Evolutionary conservation across 331 rosid species (phyloP), one percentile per base, ranked within the genome.

Genomic region (Quercus phellos): DNA sequence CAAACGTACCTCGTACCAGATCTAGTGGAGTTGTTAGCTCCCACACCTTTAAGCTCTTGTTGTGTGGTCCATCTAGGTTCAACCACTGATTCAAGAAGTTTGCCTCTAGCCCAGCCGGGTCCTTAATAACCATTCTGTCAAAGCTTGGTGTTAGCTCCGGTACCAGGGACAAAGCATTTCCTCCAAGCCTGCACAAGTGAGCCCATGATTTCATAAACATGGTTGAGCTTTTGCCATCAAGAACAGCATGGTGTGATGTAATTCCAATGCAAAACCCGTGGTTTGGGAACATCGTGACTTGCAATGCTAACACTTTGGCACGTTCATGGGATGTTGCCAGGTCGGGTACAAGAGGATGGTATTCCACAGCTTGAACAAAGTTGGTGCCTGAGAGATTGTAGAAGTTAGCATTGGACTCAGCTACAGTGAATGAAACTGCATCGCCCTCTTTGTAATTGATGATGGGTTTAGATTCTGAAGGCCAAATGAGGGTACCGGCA

Each of bases 151-250:
- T 8, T 4, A 83, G 38, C 50, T 80, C 56, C 0, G 79, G 68
- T 4, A 72, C 35, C 64, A 76, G 32, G 38, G 58, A n/a, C 2
- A 67, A 34, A 13, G 30, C 1, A 26, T 79, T 34, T 38, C 46
- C 46, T 38, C 46, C 46, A 38, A 38, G 46, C 51, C 34, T 58
- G 24, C 84, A 82, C 4, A 85, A 54, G 58, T 73, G 70, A 68
- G 88, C 84, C 89, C 97, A 91, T 0, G 91, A 81, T 83, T 87
- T 90, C 68, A 90, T 24, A 46, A 86, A 86, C 6, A 72, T 63
- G 2, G 85, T 80, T 67, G 86, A 80, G 4, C 84, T 78, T 55
- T 63, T 82, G 1, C 92, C 92, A 55, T 88, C 94, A 0, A 88
- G 61, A 72, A 69, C 75, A 3, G 89, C 90, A 74, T 90, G 94